Evolutionary conservation across 1,284 basidiomycete genomes (phyloP), one percentile per base, ranked within the genome.

Genomic region (Peniophora sp.): DNA sequence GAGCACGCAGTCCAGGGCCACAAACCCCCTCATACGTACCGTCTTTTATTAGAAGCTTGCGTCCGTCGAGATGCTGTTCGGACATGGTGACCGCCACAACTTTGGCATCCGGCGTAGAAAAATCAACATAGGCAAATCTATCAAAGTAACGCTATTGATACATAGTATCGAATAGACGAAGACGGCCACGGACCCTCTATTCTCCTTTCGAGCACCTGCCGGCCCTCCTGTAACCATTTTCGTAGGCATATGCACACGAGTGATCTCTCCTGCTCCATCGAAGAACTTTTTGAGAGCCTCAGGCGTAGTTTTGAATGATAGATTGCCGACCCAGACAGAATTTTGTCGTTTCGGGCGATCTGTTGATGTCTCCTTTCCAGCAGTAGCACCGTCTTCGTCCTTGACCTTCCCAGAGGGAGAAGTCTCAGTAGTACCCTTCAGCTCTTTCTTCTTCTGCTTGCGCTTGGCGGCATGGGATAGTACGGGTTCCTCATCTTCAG

Each of bases 71-170:
- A 43, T 81, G 81, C 32, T 81, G 75, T 64, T 99, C 96, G 9
- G 89, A 91, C 43, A 90, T 71, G 0, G 82, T 74, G 52, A 98
- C 84, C 18, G 92, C 94, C 35, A 79, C 70, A 1, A 67, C 65
- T 60, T 95, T 89, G 17, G 80, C 82, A 27, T 91, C 89, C 1
- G 78, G 71, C 1, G 84, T 85, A 1, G 83, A 79, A 64, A 99
- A 94, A 70, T 99, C 96, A 54, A 97, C 85, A 69, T 98, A 98
- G 23, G 95, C 96, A 65, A 94, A 99, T 35, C 95, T 97, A 59
- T 10, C 17, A 6, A 43, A 41, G 15, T 49, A 46, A 46, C 48
- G 44, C 37, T 27, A 45, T 55, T 54, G 57, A 41, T 51, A 35
- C 35, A 41, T 20, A 32, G 24, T 42, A 23, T 17, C 17, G 24